Percentiles rank a stretch among this genome's conserved stretches.
phyloP scores from a whole-genome alignment of 192 early-diverging fungal genomes.

The Backusella australiensis region DNA sequence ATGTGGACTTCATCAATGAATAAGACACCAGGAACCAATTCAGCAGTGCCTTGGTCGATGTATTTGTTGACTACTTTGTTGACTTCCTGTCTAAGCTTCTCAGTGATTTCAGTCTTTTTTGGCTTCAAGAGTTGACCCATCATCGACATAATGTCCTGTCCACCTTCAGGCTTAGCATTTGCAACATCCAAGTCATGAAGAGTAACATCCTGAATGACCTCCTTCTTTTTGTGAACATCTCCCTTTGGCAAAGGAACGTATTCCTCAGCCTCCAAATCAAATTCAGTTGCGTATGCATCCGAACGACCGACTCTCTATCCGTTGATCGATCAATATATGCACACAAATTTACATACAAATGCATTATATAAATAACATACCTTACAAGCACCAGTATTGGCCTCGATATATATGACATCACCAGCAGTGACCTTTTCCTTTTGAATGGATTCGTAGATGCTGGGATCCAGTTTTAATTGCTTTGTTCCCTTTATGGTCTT shows the following conservation, averaged over 20 bases:
- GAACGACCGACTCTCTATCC: constrained; percentile 89
- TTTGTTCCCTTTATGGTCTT: constrained; percentile 99
- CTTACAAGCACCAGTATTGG: constrained; percentile 97
- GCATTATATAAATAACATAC: constrained; percentile 25
- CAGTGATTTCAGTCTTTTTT: constrained; percentile 99
- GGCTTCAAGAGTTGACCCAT: constrained; percentile 99
- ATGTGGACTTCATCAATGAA: constrained; percentile 99
- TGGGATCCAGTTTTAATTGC: constrained; percentile 94
- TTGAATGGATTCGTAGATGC: constrained; percentile 94
- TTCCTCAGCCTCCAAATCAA: constrained; percentile 97
- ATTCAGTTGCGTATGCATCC: constrained; percentile 98
- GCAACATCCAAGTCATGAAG: constrained; percentile 97
- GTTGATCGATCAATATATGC: background rate
- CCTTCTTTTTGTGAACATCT: constrained; percentile 99
- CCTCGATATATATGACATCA: constrained; percentile 98
- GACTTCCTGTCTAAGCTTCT: constrained; percentile 96
- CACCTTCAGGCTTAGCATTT: constrained; percentile 94
- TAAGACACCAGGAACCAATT: constrained; percentile 95
- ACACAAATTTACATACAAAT: too few species aligned
- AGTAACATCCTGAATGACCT: constrained; percentile 96
- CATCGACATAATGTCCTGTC: constrained; percentile 98
- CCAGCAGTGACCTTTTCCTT: constrained; percentile 97
- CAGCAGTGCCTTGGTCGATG: constrained; percentile 96
- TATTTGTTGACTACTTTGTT: constrained; percentile 99
- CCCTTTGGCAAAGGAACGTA: constrained; percentile 98